Evolutionary conservation across 1,284 basidiomycete species (phyloP), one percentile per base, ranked within the genome.

Genomic region (Fomitopsis pinicola): DNA sequence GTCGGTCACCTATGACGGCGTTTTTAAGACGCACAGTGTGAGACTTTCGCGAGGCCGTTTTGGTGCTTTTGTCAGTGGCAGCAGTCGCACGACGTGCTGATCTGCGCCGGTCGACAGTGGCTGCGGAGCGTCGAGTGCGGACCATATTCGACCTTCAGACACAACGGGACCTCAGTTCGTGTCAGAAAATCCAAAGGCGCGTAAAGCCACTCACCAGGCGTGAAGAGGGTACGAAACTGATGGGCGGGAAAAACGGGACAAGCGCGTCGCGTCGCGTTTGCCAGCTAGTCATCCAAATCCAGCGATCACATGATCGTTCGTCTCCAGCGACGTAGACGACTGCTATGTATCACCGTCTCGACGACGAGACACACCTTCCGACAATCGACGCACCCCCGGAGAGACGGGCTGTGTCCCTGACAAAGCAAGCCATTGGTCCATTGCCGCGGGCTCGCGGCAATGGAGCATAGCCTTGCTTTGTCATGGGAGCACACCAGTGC

Each of bases 1-100:
- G 64, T 33, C 67, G 60, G 38, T 69, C 72, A 28, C 64, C 72
- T 61, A 77, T 72, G 6, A 36, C 61, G 55, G 73, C 68, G 28
- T 55, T 60, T 53, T 65, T 69, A 2, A 65, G 67, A 5, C 42
- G 40, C 17, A 40, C 15, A 12, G 44, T 45, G 8, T 15, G 7
- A 10, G 19, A 36, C 30, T 5, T 22, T 50, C 48, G 48, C 15
- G 48, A 30, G 30, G 26, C 3, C 5, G 26, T 30, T 26, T 8
- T 46, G 15, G 22, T 46, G 45, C 17, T 8, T 26, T 1, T n/a
- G 14, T 17, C 17, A 3, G 48, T 15, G 48, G 22, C 22, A 22
- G 22, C 22, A 22, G 6, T 33, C 12, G 28, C 14, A 10, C 48
- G 19, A 15, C 28, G 48, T n/a, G 17, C 26, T 6, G 28, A 4